Evolutionary conservation across 345 rosid genomes (phyloP), one percentile per base, ranked within the genome.

Genomic region (Dimocarpus longan): DNA sequence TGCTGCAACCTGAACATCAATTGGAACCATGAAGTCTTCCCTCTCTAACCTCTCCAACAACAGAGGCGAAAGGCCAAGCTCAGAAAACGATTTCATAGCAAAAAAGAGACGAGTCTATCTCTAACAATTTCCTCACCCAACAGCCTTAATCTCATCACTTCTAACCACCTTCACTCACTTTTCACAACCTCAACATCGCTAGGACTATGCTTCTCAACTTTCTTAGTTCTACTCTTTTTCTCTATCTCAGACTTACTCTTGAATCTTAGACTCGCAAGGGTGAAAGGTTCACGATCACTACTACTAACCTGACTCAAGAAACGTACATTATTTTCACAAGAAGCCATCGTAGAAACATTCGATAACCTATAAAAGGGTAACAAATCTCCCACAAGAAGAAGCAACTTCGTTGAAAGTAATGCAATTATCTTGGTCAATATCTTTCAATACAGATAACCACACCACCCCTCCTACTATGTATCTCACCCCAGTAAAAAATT

Each of bases 1-100:
- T 40, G 97, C 93, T 64, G 92, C 91, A 13, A 91, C 90, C n/a
- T 95, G 98, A 68, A 93, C 97, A 79, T 95, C 97, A 39, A 95
- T 95, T 21, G 98, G 95, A 56, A 87, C 88, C 67, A 54, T 79
- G 71, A 90, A 93, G 56, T 96, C 94, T 86, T 88, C 92, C 46
- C 80, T 80, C 74, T 93, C 93, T 71, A 95, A 86, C 82, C 94
- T 90, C 81, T 86, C 85, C 50, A 91, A 44, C 85, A 95, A 82
- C 26, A 82, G 39, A 67, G 89, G 82, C 21, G 97, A 95, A 56
- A 96, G 89, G 62, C 93, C 97, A 77, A 96, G 97, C 91, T 93
- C 99, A 39, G 93, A 81, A 83, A 96, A 96, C 22, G 97, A 92
- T 60, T 87, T 86, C 2, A 91, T 93, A 68, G 97, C 84, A 85